A percentile compares a stretch with the other conserved stretches of the same genome.
These are phyloP conservation scores for Dioszegia hungarica DNA, from an alignment of 768 basidiomycete species.

Conservation along the genomic window DNA sequence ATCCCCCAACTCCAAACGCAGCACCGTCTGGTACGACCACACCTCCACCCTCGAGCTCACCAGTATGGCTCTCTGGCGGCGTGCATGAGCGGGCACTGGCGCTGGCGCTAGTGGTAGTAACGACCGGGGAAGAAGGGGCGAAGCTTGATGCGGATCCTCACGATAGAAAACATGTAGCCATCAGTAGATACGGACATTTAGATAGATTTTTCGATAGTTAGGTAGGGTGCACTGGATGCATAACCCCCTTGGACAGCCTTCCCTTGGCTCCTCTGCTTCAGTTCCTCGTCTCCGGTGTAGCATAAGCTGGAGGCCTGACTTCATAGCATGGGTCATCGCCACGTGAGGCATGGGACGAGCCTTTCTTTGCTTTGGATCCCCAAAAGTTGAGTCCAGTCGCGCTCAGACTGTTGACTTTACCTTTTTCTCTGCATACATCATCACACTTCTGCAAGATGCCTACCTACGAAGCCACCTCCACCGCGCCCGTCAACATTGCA, in stretches of 20 bases:
- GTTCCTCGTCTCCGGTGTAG: too few relatives aligned
- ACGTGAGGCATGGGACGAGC: neutral
- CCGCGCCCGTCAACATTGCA: constrained; percentile 96
- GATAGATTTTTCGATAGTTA: neutral
- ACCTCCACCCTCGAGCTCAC: constrained; percentile 1
- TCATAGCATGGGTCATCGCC: too few relatives aligned
- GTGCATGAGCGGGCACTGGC: neutral
- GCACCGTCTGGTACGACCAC: constrained; percentile 5
- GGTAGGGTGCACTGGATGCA: constrained; percentile 1
- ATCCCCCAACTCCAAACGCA: neutral
- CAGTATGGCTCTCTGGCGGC: neutral
- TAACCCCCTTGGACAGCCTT: neutral
- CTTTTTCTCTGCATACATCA: neutral
- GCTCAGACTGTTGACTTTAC: neutral
- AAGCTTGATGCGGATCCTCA: constrained; percentile 1
- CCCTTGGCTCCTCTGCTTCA: too few relatives aligned
- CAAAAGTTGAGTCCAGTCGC: neutral
- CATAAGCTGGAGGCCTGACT: too few relatives aligned
- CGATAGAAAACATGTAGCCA: constrained; percentile 3
- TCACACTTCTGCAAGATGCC: neutral
- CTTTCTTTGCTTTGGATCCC: neutral
- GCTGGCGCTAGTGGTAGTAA: neutral
- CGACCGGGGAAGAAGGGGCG: neutral
- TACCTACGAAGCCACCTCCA: constrained; percentile 72
- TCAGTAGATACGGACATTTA: neutral